These are phyloP conservation scores for Kwoniella dendrophila DNA, from an alignment of 768 basidiomycete genomes.

Conservation along the genomic window DNA sequence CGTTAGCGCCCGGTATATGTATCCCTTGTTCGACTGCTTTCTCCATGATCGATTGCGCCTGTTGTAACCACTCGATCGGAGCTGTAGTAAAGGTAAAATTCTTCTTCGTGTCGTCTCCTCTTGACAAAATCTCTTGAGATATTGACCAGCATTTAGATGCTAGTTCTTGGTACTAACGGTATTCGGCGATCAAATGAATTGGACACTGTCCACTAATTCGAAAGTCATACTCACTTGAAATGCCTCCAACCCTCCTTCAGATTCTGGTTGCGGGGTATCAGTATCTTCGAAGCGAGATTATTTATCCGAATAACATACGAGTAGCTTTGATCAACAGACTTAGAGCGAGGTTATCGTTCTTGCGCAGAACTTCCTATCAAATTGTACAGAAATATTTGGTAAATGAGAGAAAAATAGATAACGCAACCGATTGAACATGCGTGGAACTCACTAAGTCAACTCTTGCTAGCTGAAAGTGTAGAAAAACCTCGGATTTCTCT, in stretches of 20 bases:
- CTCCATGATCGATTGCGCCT: background rate
- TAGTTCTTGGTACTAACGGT: background rate
- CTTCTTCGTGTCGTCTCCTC: background rate
- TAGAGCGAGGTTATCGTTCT: constrained; percentile 3
- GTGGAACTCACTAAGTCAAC: background rate
- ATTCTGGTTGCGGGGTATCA: background rate
- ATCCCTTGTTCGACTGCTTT: background rate
- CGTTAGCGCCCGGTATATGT: background rate
- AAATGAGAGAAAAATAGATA: background rate
- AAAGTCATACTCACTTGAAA: background rate
- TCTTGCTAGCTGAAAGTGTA: background rate
- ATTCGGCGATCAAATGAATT: too few relatives aligned
- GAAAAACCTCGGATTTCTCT: background rate
- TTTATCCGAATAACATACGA: background rate
- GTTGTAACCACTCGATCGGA: constrained; percentile 6
- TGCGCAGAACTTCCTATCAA: background rate
- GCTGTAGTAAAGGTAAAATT: background rate
- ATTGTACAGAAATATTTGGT: background rate
- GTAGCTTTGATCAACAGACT: constrained; percentile 5
- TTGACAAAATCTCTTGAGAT: background rate
- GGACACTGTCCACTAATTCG: too few relatives aligned
- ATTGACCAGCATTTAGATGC: constrained; percentile 4
- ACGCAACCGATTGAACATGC: too few relatives aligned
- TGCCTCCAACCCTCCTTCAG: background rate
- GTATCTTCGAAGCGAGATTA: too few relatives aligned